phyloP scores from a whole-genome alignment of 2,329 filamentous ascomycete species.

The Monosporascus cannonballus region DNA sequence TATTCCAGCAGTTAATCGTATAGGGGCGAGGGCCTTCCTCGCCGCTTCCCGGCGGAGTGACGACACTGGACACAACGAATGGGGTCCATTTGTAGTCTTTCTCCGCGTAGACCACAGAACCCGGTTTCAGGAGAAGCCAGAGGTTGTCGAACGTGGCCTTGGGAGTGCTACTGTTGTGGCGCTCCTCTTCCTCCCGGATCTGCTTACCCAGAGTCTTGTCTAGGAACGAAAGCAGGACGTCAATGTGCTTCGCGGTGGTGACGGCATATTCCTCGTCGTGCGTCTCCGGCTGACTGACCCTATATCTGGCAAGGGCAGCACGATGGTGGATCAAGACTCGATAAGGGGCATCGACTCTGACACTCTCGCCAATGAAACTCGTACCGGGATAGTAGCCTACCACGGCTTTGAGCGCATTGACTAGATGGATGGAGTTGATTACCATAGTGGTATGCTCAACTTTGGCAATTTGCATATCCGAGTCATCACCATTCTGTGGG shows the following conservation, averaged over 20 bases:
- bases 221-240: constrained; percentile 38
- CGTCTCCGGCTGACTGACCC: constrained; percentile 31
- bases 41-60: not conserved
- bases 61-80: constrained; percentile 33
- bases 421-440: constrained; percentile 38
- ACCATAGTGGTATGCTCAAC: constrained; percentile 32
- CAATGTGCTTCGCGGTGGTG: constrained; percentile 38
- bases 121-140: constrained; percentile 41
- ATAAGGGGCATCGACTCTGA: constrained; percentile 40
- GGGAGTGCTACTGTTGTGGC: constrained; percentile 30
- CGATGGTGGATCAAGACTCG: constrained; percentile 41
- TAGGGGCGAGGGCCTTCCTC: constrained; percentile 7
- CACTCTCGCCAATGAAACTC: constrained; percentile 28
- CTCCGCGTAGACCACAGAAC: constrained; percentile 37
- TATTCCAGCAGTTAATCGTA: constrained; percentile 35
- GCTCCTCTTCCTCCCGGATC: constrained; percentile 34
- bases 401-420: constrained; percentile 41
- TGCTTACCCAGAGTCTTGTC: constrained; percentile 30
- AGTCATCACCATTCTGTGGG: constrained; percentile 8
- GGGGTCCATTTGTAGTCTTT: constrained; percentile 34
- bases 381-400: constrained; percentile 42
- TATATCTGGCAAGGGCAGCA: constrained; percentile 35
- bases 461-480: constrained; percentile 20
- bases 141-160: constrained; percentile 39
- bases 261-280: constrained; percentile 35